phyloP scores from a whole-genome alignment of 129 eudicot genomes.

The Flaveria robusta region DNA sequence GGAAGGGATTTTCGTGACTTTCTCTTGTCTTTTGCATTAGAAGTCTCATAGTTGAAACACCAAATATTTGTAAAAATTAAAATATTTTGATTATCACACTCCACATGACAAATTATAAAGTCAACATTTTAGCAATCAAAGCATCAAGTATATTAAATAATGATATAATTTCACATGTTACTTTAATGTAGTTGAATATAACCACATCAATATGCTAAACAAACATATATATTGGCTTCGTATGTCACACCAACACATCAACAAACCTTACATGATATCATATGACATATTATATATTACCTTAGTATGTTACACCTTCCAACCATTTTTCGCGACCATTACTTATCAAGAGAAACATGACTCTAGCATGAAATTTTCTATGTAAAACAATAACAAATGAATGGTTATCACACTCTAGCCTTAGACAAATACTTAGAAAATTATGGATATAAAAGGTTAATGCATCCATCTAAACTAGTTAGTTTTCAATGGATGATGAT shows the following conservation, averaged over 20 bases:
- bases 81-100: too few species aligned
- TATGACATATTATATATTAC: too few species aligned
- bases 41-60: too few species aligned
- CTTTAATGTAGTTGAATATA: neutral
- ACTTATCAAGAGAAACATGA: neutral
- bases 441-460: too few species aligned
- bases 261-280: neutral
- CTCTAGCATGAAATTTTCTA: neutral
- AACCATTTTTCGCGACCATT: neutral
- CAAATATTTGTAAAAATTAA: too few species aligned
- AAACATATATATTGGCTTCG: neutral
- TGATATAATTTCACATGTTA: neutral
- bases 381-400: neutral
- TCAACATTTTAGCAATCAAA: too few species aligned
- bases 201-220: neutral
- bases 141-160: too few species aligned
- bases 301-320: neutral
- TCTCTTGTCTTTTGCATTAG: too few species aligned
- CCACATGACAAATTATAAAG: too few species aligned
- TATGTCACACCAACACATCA: neutral
- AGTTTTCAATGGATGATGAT: too few species aligned
- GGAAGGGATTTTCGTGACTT: too few species aligned
- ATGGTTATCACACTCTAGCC: neutral
- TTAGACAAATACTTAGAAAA: neutral
- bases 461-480: too few species aligned